Evolutionary conservation across 257 asterid genomes (phyloP).

Genomic region (Solanum etuberosum): DNA sequence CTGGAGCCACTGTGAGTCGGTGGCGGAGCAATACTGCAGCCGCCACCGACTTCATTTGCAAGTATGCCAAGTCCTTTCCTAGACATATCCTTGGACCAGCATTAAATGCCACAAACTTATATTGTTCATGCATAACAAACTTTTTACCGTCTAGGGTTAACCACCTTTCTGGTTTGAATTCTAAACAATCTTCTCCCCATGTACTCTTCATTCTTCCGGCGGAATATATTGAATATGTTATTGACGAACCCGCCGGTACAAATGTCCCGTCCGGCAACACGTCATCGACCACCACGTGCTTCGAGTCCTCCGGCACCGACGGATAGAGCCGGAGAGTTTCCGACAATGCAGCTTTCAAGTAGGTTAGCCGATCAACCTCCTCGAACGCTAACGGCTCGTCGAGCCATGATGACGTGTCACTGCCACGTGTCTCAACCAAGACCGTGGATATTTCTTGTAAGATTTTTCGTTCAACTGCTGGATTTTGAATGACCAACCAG

Average conservation of each 20-base stretch:
- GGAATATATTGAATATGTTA: conserved; percentile 81
- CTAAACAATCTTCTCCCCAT: conserved; percentile 86
- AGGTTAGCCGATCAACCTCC: conserved; percentile 62
- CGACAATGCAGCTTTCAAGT: conserved; percentile 66
- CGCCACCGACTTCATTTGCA: conserved; percentile 87
- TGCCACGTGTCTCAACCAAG: conserved; percentile 60
- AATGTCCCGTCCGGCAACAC: conserved; percentile 76
- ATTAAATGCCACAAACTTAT: conserved; percentile 77
- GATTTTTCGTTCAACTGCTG: conserved; percentile 46
- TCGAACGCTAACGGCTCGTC: conserved; percentile 54
- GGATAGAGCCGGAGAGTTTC: conserved; percentile 83
- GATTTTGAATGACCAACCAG: conserved; percentile 66
- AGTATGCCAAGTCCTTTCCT: conserved; percentile 79
- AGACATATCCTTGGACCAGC: conserved; percentile 86
- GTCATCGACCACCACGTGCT: conserved; percentile 73
- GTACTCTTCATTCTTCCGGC: conserved; percentile 74
- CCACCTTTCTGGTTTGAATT: conserved; percentile 85
- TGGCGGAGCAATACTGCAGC: conserved; percentile 78
- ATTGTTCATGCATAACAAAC: conserved; percentile 59
- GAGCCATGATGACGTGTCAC: conserved; percentile 32
- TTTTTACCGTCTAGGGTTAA: conserved; percentile 24
- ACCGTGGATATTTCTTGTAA: conserved; percentile 49
- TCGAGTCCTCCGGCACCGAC: conserved; percentile 88
- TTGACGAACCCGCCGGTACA: conserved; percentile 77
- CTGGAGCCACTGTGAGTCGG: conserved; percentile 38